phyloP scores from a whole-genome alignment of 352 stramenopile species.

The Globisporangium cylindrosporum region DNA sequence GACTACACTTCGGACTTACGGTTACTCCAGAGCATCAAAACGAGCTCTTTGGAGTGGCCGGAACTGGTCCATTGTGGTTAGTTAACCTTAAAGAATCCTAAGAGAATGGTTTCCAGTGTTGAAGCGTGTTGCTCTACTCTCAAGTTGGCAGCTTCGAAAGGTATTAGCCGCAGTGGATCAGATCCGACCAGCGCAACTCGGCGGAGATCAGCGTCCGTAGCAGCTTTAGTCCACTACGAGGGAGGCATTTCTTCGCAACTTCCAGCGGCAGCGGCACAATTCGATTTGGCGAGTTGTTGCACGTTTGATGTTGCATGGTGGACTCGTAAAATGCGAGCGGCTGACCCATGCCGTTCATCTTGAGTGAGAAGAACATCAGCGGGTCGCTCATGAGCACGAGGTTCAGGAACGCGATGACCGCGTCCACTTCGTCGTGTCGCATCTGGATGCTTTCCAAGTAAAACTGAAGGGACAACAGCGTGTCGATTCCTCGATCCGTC shows the following conservation, averaged over 20 bases:
- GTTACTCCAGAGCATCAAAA: too few species aligned
- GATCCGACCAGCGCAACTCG: conserved; percentile 4
- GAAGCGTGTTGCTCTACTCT: too few species aligned
- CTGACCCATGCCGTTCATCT: background rate
- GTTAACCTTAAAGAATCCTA: too few species aligned
- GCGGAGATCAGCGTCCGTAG: background rate
- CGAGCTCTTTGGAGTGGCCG: too few species aligned
- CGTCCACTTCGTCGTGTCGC: conserved; percentile 3
- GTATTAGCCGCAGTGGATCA: conserved; percentile 8
- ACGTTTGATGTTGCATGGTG: background rate
- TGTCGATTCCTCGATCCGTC: background rate
- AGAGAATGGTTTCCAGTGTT: too few species aligned
- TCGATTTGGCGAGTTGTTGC: background rate
- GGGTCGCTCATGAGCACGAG: conserved; percentile 42
- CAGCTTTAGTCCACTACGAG: background rate
- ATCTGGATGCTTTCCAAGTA: background rate
- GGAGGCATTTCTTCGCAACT: background rate
- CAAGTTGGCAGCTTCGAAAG: too few species aligned
- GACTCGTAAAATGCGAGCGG: conserved; percentile 6
- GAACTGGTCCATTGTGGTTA: too few species aligned
- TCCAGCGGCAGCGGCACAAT: conserved; percentile 1
- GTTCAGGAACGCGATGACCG: conserved; percentile 33
- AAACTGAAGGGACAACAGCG: conserved; percentile 3
- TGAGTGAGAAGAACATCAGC: conserved; percentile 26
- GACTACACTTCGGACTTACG: too few species aligned